These are phyloP conservation scores for Pseudogymnoascus sp. DNA, from an alignment of 2,329 filamentous ascomycete genomes.

Conservation along the genomic window DNA sequence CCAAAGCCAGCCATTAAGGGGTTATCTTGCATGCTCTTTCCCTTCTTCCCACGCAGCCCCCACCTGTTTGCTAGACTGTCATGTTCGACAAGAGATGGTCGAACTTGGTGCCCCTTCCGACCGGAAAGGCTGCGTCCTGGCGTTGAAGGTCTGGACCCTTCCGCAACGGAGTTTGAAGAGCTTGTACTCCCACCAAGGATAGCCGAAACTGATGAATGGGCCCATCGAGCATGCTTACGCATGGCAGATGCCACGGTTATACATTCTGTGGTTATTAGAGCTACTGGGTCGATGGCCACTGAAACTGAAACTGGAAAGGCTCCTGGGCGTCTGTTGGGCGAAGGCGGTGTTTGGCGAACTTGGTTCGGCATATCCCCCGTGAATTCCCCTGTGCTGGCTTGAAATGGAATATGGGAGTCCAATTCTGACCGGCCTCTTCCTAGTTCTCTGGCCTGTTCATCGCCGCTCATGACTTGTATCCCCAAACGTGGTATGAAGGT, in stretches of 20 bases:
- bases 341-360: not conserved
- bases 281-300: constrained; percentile 83
- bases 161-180: constrained; percentile 45
- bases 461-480: constrained; percentile 6
- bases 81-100: constrained; percentile 34
- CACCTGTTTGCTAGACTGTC: constrained; percentile 68
- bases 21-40: constrained; percentile 95
- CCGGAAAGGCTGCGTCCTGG: constrained; percentile 22
- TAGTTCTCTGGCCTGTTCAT: constrained; percentile 4
- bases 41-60: constrained; percentile 89
- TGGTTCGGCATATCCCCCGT: not conserved
- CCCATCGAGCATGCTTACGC: constrained; percentile 93
- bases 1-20: constrained; percentile 93
- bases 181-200: constrained; percentile 68
- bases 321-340: not conserved
- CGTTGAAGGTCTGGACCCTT: constrained; percentile 37
- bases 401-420: not conserved
- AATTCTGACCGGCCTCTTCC: constrained; percentile 1
- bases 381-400: not conserved
- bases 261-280: constrained; percentile 94
- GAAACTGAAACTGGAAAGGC: constrained; percentile 56
- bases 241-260: constrained; percentile 97
- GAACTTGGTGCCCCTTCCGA: constrained; percentile 19
- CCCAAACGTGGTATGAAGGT: not conserved
- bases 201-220: constrained; percentile 89